Conservation (phyloP, 768 basidiomycete species). For the Agaricus subrufescens region DNA sequence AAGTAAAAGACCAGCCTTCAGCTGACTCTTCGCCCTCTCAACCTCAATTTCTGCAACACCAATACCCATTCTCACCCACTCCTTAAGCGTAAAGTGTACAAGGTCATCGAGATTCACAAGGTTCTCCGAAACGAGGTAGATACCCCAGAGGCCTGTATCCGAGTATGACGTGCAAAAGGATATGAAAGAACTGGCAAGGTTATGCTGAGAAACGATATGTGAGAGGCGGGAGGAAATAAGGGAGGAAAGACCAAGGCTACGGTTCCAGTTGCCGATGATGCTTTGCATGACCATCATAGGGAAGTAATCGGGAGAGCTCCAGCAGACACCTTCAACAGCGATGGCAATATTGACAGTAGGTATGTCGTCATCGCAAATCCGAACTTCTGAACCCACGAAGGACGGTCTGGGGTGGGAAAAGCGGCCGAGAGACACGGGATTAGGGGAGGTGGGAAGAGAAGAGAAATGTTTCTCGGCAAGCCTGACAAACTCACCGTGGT, state of each 20-base stretch:
- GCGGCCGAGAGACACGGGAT: conserved; percentile 86
- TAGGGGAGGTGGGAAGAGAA: conserved; percentile 77
- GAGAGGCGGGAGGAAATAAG: conserved; percentile 89
- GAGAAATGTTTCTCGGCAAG: conserved; percentile 95
- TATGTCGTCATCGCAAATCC: conserved; percentile 88
- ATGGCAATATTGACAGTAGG: conserved; percentile 91
- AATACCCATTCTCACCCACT: conserved; percentile 95
- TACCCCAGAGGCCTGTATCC: conserved; percentile 98
- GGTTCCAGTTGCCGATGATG: conserved; percentile 99
- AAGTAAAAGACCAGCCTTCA: conserved; percentile 91
- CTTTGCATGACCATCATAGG: conserved; percentile 98
- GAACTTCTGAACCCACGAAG: conserved; percentile 94
- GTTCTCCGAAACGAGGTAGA: conserved; percentile 96
- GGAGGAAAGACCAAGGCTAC: conserved; percentile 86
- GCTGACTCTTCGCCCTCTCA: conserved; percentile 96
- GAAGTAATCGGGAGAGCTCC: conserved; percentile 98
- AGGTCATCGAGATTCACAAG: conserved; percentile 90
- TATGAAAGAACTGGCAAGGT: conserved; percentile 99
- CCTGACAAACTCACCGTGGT: conserved; percentile 88
- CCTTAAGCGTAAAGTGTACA: conserved; percentile 87
- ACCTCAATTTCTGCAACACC: conserved; percentile 82
- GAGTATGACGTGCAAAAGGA: conserved; percentile 98
- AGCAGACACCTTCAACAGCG: conserved; percentile 96
- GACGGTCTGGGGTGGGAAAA: conserved; percentile 68
- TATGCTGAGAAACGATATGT: conserved; percentile 85